phyloP scores from a whole-genome alignment of 768 basidiomycete genomes.

The Scleroderma citrinum region DNA sequence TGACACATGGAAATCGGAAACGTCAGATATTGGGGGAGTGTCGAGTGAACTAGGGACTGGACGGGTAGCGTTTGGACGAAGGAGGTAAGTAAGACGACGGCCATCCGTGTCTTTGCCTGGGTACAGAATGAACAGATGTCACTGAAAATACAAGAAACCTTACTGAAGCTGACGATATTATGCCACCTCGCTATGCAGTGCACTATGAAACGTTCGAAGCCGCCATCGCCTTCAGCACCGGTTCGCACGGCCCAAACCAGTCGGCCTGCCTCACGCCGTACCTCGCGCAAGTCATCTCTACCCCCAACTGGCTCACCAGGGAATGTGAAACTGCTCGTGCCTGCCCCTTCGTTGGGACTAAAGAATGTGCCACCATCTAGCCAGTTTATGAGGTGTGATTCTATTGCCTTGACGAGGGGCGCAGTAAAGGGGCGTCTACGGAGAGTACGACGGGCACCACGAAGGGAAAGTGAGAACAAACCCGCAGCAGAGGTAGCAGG shows the following conservation, averaged over 20 bases:
- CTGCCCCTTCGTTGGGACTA: constrained; percentile 37
- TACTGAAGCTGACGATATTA: constrained; percentile 77
- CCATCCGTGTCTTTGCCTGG: constrained; percentile 41
- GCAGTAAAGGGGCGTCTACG: constrained; percentile 48
- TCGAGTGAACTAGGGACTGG: constrained; percentile 51
- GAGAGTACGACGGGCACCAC: constrained; percentile 66
- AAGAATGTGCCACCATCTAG: constrained; percentile 54
- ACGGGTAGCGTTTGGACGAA: constrained; percentile 68
- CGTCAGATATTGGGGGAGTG: constrained; percentile 71
- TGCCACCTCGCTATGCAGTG: constrained; percentile 81
- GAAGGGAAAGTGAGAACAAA: constrained; percentile 69
- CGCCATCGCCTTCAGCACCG: constrained; percentile 38
- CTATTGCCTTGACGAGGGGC: constrained; percentile 61
- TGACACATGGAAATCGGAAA: constrained; percentile 49
- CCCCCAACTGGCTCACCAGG: constrained; percentile 46
- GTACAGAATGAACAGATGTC: constrained; percentile 11
- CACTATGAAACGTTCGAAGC: constrained; percentile 74
- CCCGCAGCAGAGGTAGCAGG: constrained; percentile 61
- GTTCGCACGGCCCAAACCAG: constrained; percentile 62
- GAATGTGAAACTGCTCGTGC: constrained; percentile 19
- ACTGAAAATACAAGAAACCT: constrained; percentile 20
- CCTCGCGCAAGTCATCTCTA: constrained; percentile 53
- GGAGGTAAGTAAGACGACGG: constrained; percentile 67
- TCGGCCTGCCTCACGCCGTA: constrained; percentile 57
- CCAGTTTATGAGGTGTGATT: constrained; percentile 60